Percentiles rank a stretch among this genome's conserved stretches.
Conservation (phyloP, 345 rosid species). For the Sisymbrium irio region DNA sequence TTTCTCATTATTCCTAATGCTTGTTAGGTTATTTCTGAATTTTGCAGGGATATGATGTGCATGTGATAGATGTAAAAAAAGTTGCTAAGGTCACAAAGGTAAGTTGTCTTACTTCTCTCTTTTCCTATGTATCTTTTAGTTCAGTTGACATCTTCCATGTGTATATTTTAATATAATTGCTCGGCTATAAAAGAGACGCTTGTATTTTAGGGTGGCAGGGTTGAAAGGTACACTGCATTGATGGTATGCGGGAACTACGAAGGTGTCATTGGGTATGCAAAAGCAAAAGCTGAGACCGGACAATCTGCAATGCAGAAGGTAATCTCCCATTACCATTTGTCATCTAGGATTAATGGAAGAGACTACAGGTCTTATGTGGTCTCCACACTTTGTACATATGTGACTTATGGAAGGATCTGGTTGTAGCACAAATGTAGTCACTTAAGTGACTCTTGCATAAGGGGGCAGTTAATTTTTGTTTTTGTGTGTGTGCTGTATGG, state of each 20-base stretch:
- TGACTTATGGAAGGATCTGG: not conserved
- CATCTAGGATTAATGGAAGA: not conserved
- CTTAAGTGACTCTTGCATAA: no score
- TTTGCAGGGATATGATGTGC: slow-evolving; percentile 90
- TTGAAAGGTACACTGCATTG: slow-evolving; percentile 72
- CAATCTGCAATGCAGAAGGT: slow-evolving; percentile 92
- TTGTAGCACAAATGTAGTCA: not conserved
- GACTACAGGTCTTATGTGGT: not conserved
- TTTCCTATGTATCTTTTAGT: not conserved
- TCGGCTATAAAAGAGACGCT: slow-evolving; percentile 19
- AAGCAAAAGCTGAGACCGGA: slow-evolving; percentile 76
- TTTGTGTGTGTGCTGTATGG: slow-evolving; percentile 38
- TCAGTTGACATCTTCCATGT: not conserved
- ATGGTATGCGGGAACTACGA: slow-evolving; percentile 89
- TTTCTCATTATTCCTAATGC: not conserved
- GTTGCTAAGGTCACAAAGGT: slow-evolving; percentile 96
- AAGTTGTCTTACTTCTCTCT: slow-evolving; percentile 20
- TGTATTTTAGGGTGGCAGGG: slow-evolving; percentile 68
- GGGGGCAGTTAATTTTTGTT: not conserved
- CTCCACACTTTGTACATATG: not conserved
- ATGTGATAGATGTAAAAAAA: slow-evolving; percentile 76
- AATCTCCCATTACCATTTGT: slow-evolving; percentile 18
- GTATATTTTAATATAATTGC: not conserved
- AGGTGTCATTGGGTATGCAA: slow-evolving; percentile 88
- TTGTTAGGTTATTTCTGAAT: not conserved